A percentile compares a stretch with the other conserved stretches of the same genome.
phyloP scores from a whole-genome alignment of 805 yeast genomes.

The Zygosaccharomyces pseudorouxii region DNA sequence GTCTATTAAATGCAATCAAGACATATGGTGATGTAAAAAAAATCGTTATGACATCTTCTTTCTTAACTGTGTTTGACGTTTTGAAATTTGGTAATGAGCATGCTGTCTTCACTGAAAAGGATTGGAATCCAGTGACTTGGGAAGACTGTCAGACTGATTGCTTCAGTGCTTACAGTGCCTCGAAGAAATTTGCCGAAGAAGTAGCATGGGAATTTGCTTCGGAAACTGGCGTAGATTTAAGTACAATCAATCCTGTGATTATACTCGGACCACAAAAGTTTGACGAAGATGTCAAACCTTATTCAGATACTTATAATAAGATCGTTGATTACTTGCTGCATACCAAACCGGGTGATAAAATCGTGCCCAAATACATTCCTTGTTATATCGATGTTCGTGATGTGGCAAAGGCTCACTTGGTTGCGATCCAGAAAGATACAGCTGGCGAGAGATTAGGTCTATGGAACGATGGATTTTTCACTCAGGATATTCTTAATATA shows the following conservation, averaged over 20 bases:
- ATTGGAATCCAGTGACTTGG: conserved; percentile 35
- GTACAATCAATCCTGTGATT: conserved; percentile 38
- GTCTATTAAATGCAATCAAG: conserved; percentile 42
- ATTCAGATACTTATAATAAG: conserved; percentile 33
- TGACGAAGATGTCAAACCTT: conserved; percentile 33
- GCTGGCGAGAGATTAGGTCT: not conserved
- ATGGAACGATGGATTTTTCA: not conserved
- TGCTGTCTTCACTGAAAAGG: conserved; percentile 31
- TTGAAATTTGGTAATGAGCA: conserved; percentile 11
- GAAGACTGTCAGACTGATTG: conserved; percentile 10
- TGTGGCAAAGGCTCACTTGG: conserved; percentile 47
- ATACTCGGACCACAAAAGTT: conserved; percentile 47
- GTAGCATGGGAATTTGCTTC: conserved; percentile 47
- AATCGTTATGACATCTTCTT: conserved; percentile 52
- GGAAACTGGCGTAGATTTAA: conserved; percentile 26
- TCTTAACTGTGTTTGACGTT: conserved; percentile 42
- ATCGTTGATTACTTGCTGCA: conserved; percentile 36
- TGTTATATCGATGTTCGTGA: conserved; percentile 47
- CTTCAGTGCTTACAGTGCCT: conserved; percentile 35
- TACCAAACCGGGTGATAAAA: conserved; percentile 33
- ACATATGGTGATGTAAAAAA: conserved; percentile 40
- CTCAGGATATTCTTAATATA: not conserved
- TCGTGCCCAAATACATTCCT: conserved; percentile 33
- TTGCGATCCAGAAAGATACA: conserved; percentile 37
- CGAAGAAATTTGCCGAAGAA: conserved; percentile 49